Conservation (phyloP, 2,329 filamentous ascomycete genomes). For the Neopestalotiopsis clavispora region DNA sequence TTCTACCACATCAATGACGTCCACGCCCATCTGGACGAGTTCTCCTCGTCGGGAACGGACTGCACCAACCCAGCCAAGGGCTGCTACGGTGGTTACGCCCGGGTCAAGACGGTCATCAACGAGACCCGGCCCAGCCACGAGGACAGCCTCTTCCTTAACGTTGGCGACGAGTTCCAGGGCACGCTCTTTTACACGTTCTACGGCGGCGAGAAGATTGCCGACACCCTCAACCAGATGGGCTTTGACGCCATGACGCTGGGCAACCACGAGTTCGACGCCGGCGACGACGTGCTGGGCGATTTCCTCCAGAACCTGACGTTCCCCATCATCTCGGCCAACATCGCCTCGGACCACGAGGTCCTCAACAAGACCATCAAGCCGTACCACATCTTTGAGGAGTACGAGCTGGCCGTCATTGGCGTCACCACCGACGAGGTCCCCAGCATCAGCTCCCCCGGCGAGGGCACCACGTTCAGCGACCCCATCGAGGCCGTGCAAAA, state of each 20-base stretch:
- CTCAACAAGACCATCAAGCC: constrained; percentile 69
- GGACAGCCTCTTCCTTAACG: constrained; percentile 68
- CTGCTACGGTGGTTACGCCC: constrained; percentile 68
- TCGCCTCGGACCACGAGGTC: constrained; percentile 62
- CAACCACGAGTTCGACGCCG: constrained; percentile 71
- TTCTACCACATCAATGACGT: constrained; percentile 76
- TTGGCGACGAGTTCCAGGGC: constrained; percentile 73
- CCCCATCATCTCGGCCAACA: constrained; percentile 67
- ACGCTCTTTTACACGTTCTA: constrained; percentile 72
- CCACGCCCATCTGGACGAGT: constrained; percentile 70
- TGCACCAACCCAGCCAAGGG: constrained; percentile 60
- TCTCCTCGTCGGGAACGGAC: constrained; percentile 64
- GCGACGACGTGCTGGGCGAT: constrained; percentile 64
- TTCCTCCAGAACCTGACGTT: constrained; percentile 70
- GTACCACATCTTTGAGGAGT: constrained; percentile 67
- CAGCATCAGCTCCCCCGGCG: constrained; percentile 61
- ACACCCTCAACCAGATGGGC: constrained; percentile 67
- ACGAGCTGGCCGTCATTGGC: constrained; percentile 66
- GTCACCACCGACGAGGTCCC: constrained; percentile 66
- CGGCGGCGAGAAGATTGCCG: constrained; percentile 70
- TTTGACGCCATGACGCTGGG: constrained; percentile 72
- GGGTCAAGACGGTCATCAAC: constrained; percentile 65
- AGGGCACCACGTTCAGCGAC: constrained; percentile 63
- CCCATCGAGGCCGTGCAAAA: constrained; percentile 62
- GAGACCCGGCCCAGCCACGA: constrained; percentile 59